Conservation (phyloP, 768 basidiomycete genomes). For the Lentinus tigrinus region DNA sequence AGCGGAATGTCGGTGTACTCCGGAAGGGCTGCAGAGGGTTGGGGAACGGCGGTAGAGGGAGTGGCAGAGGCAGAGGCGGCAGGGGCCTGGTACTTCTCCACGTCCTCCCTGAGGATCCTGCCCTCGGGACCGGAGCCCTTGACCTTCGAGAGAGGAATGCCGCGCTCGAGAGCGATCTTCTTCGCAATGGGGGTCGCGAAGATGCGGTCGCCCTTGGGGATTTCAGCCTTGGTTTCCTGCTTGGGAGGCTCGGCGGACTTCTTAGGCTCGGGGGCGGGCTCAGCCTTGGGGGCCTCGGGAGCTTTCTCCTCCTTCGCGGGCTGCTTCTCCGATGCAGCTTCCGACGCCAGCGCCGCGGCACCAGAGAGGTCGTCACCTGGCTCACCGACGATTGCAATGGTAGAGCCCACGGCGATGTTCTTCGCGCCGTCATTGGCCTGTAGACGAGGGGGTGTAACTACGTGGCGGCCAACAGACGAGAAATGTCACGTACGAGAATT, state of each 20-base stretch:
- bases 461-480: neutral
- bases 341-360: constrained; percentile 68
- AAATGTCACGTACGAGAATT: constrained; percentile 72
- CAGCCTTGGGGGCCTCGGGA: constrained; percentile 43
- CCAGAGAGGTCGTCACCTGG: constrained; percentile 93
- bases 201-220: constrained; percentile 74
- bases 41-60: constrained; percentile 41
- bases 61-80: constrained; percentile 40
- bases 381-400: constrained; percentile 91
- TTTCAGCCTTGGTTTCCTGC: constrained; percentile 49
- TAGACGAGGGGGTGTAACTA: constrained; percentile 2
- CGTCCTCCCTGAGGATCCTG: constrained; percentile 91
- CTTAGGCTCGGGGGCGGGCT: constrained; percentile 36
- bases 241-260: constrained; percentile 36
- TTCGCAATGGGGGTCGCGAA: constrained; percentile 96
- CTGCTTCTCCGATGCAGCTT: constrained; percentile 48
- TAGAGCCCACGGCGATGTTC: constrained; percentile 79
- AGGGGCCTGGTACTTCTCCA: constrained; percentile 80
- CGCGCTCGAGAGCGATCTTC: constrained; percentile 93
- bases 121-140: constrained; percentile 95
- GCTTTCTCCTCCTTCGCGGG: constrained; percentile 34
- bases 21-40: constrained; percentile 50
- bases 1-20: constrained; percentile 90
- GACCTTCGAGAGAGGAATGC: constrained; percentile 84
- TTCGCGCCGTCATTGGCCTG: constrained; percentile 86